Conservation (phyloP, 2,329 filamentous ascomycete species). For the Colletotrichum higginsianum region DNA sequence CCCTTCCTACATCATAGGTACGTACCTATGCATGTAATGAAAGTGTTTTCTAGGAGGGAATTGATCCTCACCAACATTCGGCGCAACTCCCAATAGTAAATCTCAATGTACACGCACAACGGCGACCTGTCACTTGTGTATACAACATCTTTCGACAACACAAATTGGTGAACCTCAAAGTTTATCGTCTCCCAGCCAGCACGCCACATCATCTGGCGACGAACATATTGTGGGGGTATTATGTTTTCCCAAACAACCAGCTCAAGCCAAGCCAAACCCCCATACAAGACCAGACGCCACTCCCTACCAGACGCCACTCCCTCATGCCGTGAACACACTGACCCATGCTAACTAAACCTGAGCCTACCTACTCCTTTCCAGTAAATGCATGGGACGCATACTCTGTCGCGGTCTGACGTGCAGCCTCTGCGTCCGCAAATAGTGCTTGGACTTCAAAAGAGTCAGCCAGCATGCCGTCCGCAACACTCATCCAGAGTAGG, state of each 20-base stretch:
- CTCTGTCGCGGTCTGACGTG: constrained; percentile 59
- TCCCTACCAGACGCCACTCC: constrained; percentile 37
- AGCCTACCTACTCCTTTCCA: constrained; percentile 44
- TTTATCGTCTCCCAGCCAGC: constrained; percentile 9
- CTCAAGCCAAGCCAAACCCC: constrained; percentile 37
- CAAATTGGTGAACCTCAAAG: not conserved
- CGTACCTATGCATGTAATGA: not conserved
- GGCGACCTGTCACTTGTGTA: not conserved
- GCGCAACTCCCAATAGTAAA: not conserved
- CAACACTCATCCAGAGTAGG: constrained; percentile 84
- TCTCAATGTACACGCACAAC: not conserved
- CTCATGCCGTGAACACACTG: constrained; percentile 32
- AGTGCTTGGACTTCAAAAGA: constrained; percentile 82
- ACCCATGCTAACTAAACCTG: constrained; percentile 8
- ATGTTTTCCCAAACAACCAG: constrained; percentile 39
- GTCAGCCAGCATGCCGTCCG: constrained; percentile 82
- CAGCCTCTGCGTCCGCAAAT: constrained; percentile 56
- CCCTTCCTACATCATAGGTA: no score
- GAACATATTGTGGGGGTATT: constrained; percentile 34
- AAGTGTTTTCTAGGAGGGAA: not conserved
- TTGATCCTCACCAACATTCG: not conserved
- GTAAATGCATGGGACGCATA: constrained; percentile 61
- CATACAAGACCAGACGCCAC: constrained; percentile 39
- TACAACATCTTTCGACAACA: constrained; percentile 2
- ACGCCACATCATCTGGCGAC: constrained; percentile 22